phyloP scores from a whole-genome alignment of 805 yeast genomes.

The Zygotorulaspora florentina region DNA sequence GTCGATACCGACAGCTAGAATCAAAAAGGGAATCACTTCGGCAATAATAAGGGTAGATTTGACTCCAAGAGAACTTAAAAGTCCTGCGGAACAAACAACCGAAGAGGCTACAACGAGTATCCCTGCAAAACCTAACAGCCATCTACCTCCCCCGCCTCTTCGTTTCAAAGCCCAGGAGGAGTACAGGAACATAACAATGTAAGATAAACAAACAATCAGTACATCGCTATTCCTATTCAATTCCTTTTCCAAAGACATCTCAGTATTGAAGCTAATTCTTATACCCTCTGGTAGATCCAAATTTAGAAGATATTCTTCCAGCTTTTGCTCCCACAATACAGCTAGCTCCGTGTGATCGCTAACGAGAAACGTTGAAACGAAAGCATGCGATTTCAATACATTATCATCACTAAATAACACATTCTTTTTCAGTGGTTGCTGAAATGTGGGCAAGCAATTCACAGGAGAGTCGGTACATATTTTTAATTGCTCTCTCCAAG shows the following conservation, averaged over 20 bases:
- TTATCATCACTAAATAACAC: constrained; percentile 62
- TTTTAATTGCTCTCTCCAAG: constrained; percentile 53
- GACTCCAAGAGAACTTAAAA: constrained; percentile 69
- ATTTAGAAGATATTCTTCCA: constrained; percentile 51
- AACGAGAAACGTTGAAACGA: constrained; percentile 69
- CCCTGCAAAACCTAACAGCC: constrained; percentile 79
- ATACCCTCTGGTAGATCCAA: constrained; percentile 57
- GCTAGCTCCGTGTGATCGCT: constrained; percentile 48
- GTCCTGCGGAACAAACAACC: constrained; percentile 76
- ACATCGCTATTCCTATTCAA: constrained; percentile 77
- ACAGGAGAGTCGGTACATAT: constrained; percentile 79
- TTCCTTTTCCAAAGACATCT: constrained; percentile 79
- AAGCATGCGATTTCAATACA: constrained; percentile 60
- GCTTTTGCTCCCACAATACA: constrained; percentile 61
- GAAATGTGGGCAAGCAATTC: constrained; percentile 82
- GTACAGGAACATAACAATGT: constrained; percentile 80
- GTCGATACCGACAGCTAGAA: constrained; percentile 94
- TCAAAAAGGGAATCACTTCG: constrained; percentile 91
- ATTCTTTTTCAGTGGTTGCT: constrained; percentile 77
- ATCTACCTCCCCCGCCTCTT: constrained; percentile 46
- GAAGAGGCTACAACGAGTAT: constrained; percentile 76
- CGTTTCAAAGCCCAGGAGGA: constrained; percentile 68
- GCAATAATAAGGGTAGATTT: constrained; percentile 90
- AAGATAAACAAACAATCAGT: constrained; percentile 65
- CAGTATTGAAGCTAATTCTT: constrained; percentile 71